A percentile compares a stretch with the other conserved stretches of the same genome.
Conservation (phyloP, 768 basidiomycete genomes). For the Lepiota venenata region DNA sequence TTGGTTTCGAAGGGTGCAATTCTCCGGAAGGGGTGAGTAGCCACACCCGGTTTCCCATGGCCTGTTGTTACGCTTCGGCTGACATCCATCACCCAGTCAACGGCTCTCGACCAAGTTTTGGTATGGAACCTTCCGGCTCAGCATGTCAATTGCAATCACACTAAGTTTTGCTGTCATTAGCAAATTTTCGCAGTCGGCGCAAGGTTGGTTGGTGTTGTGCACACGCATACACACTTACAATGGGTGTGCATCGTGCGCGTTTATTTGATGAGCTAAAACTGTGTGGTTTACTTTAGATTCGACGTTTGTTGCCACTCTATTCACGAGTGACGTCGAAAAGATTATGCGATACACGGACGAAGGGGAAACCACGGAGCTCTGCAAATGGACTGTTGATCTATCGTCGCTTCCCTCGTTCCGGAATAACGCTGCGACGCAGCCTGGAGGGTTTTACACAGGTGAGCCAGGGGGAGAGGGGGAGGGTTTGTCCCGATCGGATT, state of each 20-base stretch:
- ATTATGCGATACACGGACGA: conserved; percentile 86
- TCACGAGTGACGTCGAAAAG: conserved; percentile 71
- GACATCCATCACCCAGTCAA: conserved; percentile 46
- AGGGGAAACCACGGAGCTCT: conserved; percentile 70
- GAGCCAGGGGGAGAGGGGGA: conserved; percentile 17
- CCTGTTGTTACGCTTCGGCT: conserved; percentile 17
- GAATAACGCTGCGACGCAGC: conserved; percentile 55
- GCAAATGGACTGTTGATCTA: conserved; percentile 88
- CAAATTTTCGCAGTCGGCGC: conserved; percentile 69
- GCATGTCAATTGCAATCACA: not conserved
- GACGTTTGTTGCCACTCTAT: conserved; percentile 78
- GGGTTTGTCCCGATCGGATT: not conserved
- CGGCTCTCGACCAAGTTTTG: conserved; percentile 81
- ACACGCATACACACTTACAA: no score
- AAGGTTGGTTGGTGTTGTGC: conserved; percentile 36
- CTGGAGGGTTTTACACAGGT: conserved; percentile 80
- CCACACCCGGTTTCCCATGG: conserved; percentile 13
- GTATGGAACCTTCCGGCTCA: conserved; percentile 34
- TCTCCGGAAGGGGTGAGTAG: conserved; percentile 73
- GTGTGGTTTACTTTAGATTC: no score
- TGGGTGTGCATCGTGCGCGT: no score
- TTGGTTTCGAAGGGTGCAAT: conserved; percentile 86
- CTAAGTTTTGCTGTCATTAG: conserved; percentile 29
- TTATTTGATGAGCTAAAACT: no score
- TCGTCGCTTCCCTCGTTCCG: conserved; percentile 75